Conservation (phyloP, 2,329 filamentous ascomycete species). For the Colletotrichum orchidophilum region DNA sequence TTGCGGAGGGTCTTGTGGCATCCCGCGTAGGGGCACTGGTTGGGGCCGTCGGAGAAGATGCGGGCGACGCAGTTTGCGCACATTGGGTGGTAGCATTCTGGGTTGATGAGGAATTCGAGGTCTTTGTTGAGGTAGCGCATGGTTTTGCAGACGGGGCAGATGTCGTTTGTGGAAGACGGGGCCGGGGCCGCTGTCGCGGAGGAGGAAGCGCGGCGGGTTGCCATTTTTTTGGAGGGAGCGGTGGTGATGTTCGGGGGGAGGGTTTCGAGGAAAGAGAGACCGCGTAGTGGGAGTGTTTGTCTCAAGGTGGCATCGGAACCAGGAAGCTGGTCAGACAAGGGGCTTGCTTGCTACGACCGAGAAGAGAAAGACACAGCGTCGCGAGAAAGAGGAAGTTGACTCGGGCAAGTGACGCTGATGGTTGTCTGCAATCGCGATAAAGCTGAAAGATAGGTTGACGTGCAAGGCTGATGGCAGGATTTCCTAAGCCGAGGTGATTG, state of each 20-base stretch:
- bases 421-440: background rate
- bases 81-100: conserved; percentile 99
- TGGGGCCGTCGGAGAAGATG: conserved; percentile 91
- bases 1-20: conserved; percentile 89
- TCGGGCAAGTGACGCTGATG: background rate
- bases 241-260: background rate
- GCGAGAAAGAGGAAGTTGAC: background rate
- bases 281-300: background rate
- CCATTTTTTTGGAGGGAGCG: conserved; percentile 4
- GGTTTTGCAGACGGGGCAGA: conserved; percentile 97
- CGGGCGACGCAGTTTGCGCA: conserved; percentile 95
- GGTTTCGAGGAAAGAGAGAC: background rate
- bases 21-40: conserved; percentile 89
- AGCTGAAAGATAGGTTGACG: background rate
- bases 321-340: no score
- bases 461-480: conserved; percentile 21
- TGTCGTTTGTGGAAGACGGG: conserved; percentile 63
- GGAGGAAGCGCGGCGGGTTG: conserved; percentile 11
- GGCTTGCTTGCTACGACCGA: background rate
- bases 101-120: conserved; percentile 96
- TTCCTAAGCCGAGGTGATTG: conserved; percentile 26
- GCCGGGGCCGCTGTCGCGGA: conserved; percentile 33
- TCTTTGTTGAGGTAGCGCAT: conserved; percentile 93
- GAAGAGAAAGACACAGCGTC: background rate
- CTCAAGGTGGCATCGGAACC: conserved; percentile 5